Conservation (phyloP, 139 green algal genomes). For the Tetratostichococcus sp. region DNA sequence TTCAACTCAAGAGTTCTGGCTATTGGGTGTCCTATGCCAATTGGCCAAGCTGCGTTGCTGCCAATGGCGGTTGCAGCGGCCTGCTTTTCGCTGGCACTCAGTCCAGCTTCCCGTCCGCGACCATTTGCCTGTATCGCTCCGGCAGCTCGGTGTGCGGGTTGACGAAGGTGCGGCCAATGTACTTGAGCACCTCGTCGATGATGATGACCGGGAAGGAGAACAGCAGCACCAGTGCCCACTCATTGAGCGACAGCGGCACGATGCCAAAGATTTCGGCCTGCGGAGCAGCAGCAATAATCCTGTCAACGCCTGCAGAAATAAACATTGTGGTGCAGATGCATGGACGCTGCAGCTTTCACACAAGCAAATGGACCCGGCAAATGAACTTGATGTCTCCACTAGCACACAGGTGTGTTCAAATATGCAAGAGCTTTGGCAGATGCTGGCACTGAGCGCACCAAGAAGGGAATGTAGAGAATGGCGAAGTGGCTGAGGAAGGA, state of each 20-base stretch:
- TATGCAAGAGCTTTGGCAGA: no score
- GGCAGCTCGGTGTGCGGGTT: slow-evolving; percentile 8
- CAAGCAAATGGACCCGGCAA: no score
- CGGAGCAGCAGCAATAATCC: not conserved
- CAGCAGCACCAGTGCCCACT: slow-evolving; percentile 93
- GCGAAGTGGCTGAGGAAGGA: slow-evolving; percentile 92
- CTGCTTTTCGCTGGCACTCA: no score
- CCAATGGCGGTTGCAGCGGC: no score
- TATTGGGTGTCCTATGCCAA: no score
- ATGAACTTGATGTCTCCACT: no score
- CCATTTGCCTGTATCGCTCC: not conserved
- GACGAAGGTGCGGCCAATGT: slow-evolving; percentile 51
- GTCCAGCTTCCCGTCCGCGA: not conserved
- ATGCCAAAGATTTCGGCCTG: slow-evolving; percentile 84
- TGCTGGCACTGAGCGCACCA: slow-evolving; percentile 19
- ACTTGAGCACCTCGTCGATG: slow-evolving; percentile 94
- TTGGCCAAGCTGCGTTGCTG: no score
- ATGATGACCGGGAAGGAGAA: slow-evolving; percentile 92
- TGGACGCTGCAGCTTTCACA: no score
- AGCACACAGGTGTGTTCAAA: no score
- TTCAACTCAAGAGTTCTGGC: no score
- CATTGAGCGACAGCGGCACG: slow-evolving; percentile 85
- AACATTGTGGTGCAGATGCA: no score
- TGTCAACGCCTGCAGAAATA: not conserved
- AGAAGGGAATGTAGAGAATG: slow-evolving; percentile 92